These are phyloP conservation scores for Anthracocystis setariae DNA, from an alignment of 1,284 basidiomycete species.

Conservation along the genomic window DNA sequence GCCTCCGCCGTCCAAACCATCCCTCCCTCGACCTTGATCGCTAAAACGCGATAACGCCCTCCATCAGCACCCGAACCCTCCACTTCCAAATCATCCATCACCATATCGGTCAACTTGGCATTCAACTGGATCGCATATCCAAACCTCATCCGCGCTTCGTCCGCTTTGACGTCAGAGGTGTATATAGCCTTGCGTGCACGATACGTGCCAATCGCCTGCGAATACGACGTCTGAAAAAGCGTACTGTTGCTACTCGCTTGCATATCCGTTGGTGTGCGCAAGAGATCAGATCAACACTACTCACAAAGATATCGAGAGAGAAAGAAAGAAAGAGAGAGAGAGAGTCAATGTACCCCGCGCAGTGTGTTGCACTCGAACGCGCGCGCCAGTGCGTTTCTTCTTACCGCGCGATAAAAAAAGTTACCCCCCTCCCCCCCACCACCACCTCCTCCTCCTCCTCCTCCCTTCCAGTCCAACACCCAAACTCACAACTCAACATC, in stretches of 20 bases:
- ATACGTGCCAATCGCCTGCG: conserved; percentile 36
- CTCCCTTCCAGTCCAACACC: no score
- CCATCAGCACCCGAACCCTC: conserved; percentile 39
- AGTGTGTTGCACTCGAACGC: conserved; percentile 35
- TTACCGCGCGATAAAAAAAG: conserved; percentile 16
- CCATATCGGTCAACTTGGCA: conserved; percentile 11
- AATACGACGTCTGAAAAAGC: conserved; percentile 50
- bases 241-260: conserved; percentile 34
- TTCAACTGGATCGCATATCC: conserved; percentile 45
- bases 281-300: no score
- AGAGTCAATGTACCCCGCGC: no score
- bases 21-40: conserved; percentile 5
- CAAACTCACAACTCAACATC: no score
- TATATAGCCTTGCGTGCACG: conserved; percentile 31
- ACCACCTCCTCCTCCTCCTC: no score
- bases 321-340: no score
- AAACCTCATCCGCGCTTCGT: no score
- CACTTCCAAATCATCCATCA: conserved; percentile 13
- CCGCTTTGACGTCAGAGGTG: conserved; percentile 27
- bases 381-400: conserved; percentile 14
- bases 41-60: conserved; percentile 23
- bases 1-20: conserved; percentile 31
- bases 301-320: no score
- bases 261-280: conserved; percentile 20
- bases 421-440: no score